Percentiles rank a stretch among this genome's conserved stretches.
Evolutionary conservation across 2,329 filamentous ascomycete species (phyloP).

Genomic region (Sclerotinia minor): DNA sequence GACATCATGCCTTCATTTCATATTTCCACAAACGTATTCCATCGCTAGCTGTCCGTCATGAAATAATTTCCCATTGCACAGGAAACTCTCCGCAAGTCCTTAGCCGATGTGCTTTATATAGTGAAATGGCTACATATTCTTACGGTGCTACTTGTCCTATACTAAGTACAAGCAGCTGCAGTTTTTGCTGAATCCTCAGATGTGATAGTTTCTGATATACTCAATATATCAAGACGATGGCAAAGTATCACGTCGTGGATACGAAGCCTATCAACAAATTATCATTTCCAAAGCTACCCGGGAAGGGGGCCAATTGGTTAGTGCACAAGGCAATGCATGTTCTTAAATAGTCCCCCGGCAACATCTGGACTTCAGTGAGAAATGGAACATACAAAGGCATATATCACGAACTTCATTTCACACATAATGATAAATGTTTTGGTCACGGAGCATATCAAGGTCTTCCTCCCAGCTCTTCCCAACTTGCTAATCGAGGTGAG

Average conservation of each 20-base stretch:
- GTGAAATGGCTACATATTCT: neutral
- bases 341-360: neutral
- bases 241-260: neutral
- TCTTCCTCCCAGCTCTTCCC: neutral
- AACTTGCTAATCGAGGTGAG: neutral
- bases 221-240: neutral
- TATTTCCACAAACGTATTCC: no score
- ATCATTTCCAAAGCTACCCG: neutral
- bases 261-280: neutral
- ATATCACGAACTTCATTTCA: conserved; percentile 4
- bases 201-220: neutral
- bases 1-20: no score
- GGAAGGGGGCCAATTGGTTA: neutral
- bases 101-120: no score
- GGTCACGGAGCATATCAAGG: neutral
- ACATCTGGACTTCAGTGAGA: neutral
- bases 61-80: no score
- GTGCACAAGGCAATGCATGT: neutral
- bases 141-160: neutral
- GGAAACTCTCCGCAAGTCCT: no score
- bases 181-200: neutral
- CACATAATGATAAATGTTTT: neutral
- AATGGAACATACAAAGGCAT: conserved; percentile 3
- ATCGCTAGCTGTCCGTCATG: no score
- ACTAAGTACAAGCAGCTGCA: conserved; percentile 5